Evolutionary conservation across 2,329 filamentous ascomycete genomes (phyloP).

Genomic region (Penicillium sp.): DNA sequence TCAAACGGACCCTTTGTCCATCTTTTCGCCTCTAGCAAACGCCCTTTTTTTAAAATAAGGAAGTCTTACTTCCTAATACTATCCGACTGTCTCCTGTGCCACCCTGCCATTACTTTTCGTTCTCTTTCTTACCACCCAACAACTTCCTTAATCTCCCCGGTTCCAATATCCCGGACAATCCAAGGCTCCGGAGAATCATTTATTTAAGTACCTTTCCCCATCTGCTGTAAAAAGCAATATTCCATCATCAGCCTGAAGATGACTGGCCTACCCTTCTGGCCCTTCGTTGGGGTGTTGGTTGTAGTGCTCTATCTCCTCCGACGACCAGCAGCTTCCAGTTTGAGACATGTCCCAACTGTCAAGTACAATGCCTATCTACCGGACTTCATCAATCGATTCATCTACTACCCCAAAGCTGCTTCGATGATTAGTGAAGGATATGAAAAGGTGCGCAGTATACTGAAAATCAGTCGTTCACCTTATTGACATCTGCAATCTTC

Average conservation of each 20-base stretch:
- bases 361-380: conserved; percentile 23
- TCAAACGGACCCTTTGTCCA: conserved; percentile 8
- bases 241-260: conserved; percentile 3
- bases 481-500: neutral
- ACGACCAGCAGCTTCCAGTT: conserved; percentile 4
- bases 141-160: neutral
- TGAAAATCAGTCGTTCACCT: too few species aligned
- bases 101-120: conserved; percentile 12
- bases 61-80: conserved; percentile 10
- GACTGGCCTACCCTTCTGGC: conserved; percentile 8
- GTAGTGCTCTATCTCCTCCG: conserved; percentile 10
- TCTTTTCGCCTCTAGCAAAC: conserved; percentile 7
- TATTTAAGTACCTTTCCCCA: neutral
- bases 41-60: neutral
- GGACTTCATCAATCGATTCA: conserved; percentile 26
- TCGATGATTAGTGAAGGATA: conserved; percentile 30
- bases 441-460: conserved; percentile 18
- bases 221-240: neutral
- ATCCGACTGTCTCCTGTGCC: conserved; percentile 19
- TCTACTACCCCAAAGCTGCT: conserved; percentile 26
- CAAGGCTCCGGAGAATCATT: neutral
- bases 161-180: neutral
- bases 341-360: conserved; percentile 26
- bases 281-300: conserved; percentile 13
- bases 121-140: conserved; percentile 2